These are phyloP conservation scores for Magnusiomyces fungicola DNA, from an alignment of 1,139 yeast genomes.

Conservation along the genomic window DNA sequence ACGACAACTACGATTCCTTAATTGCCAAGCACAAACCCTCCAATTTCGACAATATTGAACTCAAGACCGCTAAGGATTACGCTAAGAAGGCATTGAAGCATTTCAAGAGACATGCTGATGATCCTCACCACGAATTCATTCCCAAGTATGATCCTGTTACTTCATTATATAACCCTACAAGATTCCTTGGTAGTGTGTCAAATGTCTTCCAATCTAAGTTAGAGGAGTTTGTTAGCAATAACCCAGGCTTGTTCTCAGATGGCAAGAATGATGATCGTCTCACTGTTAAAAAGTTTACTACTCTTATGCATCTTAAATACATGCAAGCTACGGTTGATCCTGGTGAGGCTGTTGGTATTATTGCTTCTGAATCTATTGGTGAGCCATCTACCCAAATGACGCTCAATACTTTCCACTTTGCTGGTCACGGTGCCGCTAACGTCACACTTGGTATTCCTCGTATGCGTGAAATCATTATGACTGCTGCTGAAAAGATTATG, in stretches of 20 bases:
- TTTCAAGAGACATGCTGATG: constrained; percentile 54
- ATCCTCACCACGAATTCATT: constrained; percentile 57
- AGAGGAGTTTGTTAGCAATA: constrained; percentile 56
- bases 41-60: constrained; percentile 63
- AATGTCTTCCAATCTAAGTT: constrained; percentile 79
- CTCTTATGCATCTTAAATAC: constrained; percentile 95
- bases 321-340: constrained; percentile 94
- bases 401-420: constrained; percentile 97
- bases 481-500: constrained; percentile 89
- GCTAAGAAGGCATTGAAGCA: constrained; percentile 76
- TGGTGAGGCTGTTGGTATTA: constrained; percentile 97
- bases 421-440: constrained; percentile 99
- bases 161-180: constrained; percentile 78
- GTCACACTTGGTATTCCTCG: constrained; percentile 99
- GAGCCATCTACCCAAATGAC: constrained; percentile 99
- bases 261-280: constrained; percentile 41
- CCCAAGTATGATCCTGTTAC: constrained; percentile 83
- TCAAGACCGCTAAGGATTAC: constrained; percentile 72
- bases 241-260: constrained; percentile 39
- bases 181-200: constrained; percentile 86
- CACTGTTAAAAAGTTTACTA: constrained; percentile 83
- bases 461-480: constrained; percentile 99
- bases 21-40: constrained; percentile 84
- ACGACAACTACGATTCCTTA: constrained; percentile 82
- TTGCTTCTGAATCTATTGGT: constrained; percentile 97